phyloP scores from a whole-genome alignment of 2,329 filamentous ascomycete species.

The Coniochaeta hoffmannii region DNA sequence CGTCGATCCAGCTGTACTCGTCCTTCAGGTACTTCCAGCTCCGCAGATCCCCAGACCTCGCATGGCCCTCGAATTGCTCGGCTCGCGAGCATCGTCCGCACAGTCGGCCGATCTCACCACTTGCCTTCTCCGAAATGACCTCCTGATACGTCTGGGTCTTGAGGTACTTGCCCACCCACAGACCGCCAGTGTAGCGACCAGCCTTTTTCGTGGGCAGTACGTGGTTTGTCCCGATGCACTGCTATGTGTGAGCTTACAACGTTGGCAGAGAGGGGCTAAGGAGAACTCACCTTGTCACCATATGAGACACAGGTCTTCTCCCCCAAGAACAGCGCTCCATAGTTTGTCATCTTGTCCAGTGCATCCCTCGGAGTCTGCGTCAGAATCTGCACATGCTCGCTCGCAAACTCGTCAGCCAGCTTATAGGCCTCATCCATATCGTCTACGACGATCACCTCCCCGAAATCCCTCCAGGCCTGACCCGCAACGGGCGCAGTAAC shows the following conservation, averaged over 20 bases:
- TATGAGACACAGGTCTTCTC: constrained; percentile 45
- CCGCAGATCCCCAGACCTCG: constrained; percentile 39
- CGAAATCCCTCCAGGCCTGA: constrained; percentile 35
- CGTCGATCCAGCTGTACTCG: constrained; percentile 33
- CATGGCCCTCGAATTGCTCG: constrained; percentile 46
- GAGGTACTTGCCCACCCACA: constrained; percentile 49
- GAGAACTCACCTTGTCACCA: constrained; percentile 33
- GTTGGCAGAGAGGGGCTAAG: neutral
- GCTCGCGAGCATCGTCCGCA: constrained; percentile 40
- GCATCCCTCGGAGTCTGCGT: constrained; percentile 38
- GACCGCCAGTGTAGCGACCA: constrained; percentile 40
- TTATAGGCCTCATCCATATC: constrained; percentile 32
- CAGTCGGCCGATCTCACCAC: constrained; percentile 37
- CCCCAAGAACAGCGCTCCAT: constrained; percentile 42
- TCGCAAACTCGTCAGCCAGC: constrained; percentile 39
- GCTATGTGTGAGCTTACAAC: neutral
- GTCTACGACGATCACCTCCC: constrained; percentile 37
- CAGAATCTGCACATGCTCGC: constrained; percentile 44
- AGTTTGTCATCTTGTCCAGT: constrained; percentile 41
- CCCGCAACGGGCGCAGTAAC: constrained; percentile 34
- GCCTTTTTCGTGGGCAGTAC: constrained; percentile 42
- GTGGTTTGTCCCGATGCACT: constrained; percentile 47
- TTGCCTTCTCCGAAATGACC: constrained; percentile 32
- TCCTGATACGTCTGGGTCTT: constrained; percentile 47
- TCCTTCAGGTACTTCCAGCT: constrained; percentile 35